These are phyloP conservation scores for Boletus patriciae DNA, from an alignment of 768 basidiomycete species.

Conservation along the genomic window DNA sequence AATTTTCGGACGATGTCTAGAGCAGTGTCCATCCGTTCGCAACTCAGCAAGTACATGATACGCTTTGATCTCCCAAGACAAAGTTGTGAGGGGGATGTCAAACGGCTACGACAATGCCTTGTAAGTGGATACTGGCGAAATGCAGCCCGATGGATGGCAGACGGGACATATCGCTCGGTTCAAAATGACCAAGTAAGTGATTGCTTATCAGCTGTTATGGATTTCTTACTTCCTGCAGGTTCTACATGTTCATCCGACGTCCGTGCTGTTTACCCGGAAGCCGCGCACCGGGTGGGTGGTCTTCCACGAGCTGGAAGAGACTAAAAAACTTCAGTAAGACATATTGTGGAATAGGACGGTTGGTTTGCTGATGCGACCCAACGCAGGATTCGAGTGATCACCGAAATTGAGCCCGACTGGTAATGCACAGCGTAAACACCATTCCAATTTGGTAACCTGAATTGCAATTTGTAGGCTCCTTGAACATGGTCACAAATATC, in stretches of 20 bases:
- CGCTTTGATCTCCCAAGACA: constrained; percentile 80
- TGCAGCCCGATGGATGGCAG: constrained; percentile 85
- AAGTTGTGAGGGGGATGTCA: constrained; percentile 89
- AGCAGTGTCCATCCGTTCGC: constrained; percentile 91
- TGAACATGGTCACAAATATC: constrained; percentile 50
- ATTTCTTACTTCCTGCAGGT: constrained; percentile 45
- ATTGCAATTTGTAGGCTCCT: constrained; percentile 39
- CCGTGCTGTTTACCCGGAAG: constrained; percentile 90
- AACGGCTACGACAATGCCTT: constrained; percentile 80
- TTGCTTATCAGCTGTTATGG: neutral
- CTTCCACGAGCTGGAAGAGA: constrained; percentile 95
- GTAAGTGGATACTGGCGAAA: constrained; percentile 94
- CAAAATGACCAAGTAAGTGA: constrained; percentile 74
- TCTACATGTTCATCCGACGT: constrained; percentile 89
- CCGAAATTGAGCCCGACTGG: constrained; percentile 97
- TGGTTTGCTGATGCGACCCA: constrained; percentile 11
- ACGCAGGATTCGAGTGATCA: constrained; percentile 82
- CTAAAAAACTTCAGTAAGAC: constrained; percentile 86
- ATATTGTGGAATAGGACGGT: too few species aligned
- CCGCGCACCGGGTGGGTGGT: constrained; percentile 92
- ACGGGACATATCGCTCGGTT: constrained; percentile 91
- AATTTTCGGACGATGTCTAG: constrained; percentile 94
- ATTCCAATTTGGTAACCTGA: neutral
- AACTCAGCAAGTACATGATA: constrained; percentile 92
- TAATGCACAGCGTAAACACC: constrained; percentile 28